Conservation (phyloP, 352 stramenopile genomes). For the Blastocystis sp. region DNA sequence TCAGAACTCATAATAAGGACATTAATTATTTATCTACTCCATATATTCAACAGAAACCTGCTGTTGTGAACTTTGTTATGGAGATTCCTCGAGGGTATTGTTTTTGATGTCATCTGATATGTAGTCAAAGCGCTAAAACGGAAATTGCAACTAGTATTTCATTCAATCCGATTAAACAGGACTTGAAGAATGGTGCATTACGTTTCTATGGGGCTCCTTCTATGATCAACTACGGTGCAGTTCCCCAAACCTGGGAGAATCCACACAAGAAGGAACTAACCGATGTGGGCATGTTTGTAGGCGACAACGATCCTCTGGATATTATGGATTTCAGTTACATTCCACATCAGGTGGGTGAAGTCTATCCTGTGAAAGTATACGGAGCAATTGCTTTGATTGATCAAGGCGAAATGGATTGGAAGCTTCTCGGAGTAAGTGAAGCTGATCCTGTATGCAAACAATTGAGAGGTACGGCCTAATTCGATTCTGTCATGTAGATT, state of each 20-base stretch:
- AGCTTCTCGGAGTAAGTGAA: constrained; percentile 87
- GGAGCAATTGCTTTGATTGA: constrained; percentile 92
- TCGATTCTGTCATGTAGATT: constrained; percentile 14
- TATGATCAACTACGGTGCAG: constrained; percentile 89
- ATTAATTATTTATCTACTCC: neutral
- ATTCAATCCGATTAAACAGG: constrained; percentile 95
- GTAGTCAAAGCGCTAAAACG: constrained; percentile 79
- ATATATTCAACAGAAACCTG: neutral
- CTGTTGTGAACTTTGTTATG: constrained; percentile 45
- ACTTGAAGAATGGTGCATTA: constrained; percentile 88
- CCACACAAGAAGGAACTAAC: constrained; percentile 70
- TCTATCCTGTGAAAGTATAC: constrained; percentile 91
- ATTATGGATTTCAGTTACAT: constrained; percentile 90
- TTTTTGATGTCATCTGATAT: neutral
- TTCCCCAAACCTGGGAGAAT: constrained; percentile 98
- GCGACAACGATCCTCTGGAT: constrained; percentile 96
- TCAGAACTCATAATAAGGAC: neutral
- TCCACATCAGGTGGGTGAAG: constrained; percentile 83
- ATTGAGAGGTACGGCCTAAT: constrained; percentile 48
- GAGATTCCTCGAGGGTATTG: constrained; percentile 59
- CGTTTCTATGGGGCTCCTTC: constrained; percentile 79
- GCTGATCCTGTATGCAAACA: constrained; percentile 74
- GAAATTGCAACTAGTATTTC: constrained; percentile 87
- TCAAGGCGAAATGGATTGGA: constrained; percentile 94
- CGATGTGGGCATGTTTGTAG: constrained; percentile 74